phyloP scores from a whole-genome alignment of 257 asterid species.

The Fraxinus excelsior region DNA sequence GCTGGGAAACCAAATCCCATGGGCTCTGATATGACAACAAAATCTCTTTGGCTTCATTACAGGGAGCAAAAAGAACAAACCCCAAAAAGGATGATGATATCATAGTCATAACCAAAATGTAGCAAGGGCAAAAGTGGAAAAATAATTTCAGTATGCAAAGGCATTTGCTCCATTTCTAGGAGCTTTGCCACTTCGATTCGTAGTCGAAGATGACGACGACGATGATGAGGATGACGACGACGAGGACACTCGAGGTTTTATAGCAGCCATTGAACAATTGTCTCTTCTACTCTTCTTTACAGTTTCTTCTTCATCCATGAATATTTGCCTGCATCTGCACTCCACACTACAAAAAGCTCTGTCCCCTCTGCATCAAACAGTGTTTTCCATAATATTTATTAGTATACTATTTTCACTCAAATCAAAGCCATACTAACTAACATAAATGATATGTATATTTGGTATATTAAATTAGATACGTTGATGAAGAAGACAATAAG shows the following conservation, averaged over 20 bases:
- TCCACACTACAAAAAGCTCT: slow-evolving; percentile 85
- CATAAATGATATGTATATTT: too few species aligned
- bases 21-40: slow-evolving; percentile 37
- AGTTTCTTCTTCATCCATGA: slow-evolving; percentile 80
- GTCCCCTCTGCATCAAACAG: slow-evolving; percentile 66
- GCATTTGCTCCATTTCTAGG: slow-evolving; percentile 47
- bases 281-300: slow-evolving; percentile 33
- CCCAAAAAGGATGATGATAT: slow-evolving; percentile 23
- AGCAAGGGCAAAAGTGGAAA: slow-evolving; percentile 50
- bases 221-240: slow-evolving; percentile 22
- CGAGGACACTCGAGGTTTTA: slow-evolving; percentile 12
- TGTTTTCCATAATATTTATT: too few species aligned
- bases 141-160: slow-evolving; percentile 46
- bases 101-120: slow-evolving; percentile 28
- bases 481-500: too few species aligned
- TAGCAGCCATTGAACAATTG: slow-evolving; percentile 53
- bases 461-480: too few species aligned
- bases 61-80: slow-evolving; percentile 22
- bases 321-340: slow-evolving; percentile 87
- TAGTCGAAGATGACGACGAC: slow-evolving; percentile 24
- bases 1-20: slow-evolving; percentile 28
- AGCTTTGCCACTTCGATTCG: slow-evolving; percentile 32
- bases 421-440: too few species aligned
- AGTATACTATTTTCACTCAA: too few species aligned
- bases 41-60: slow-evolving; percentile 30